These are phyloP conservation scores for Nannochloropsis oceanica DNA, from an alignment of 108 stramenopile species.

Conservation along the genomic window DNA sequence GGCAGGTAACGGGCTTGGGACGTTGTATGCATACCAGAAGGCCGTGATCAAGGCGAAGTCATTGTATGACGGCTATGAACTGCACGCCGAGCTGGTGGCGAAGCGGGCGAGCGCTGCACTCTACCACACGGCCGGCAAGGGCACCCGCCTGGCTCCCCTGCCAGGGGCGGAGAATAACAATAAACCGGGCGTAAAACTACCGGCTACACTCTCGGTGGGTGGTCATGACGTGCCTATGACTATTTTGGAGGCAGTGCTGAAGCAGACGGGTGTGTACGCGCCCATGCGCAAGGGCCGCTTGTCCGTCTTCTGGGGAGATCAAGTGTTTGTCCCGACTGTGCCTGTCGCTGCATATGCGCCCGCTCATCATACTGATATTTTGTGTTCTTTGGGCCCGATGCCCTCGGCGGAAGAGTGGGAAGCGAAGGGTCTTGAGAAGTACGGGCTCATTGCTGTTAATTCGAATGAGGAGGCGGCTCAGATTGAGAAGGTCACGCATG, in stretches of 20 bases:
- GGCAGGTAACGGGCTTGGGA: conserved; percentile 63
- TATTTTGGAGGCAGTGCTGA: conserved; percentile 88
- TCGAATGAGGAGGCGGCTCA: conserved; percentile 76
- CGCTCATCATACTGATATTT: conserved; percentile 83
- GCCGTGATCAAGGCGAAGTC: conserved; percentile 57
- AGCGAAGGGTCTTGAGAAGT: conserved; percentile 84
- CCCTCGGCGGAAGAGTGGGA: conserved; percentile 73
- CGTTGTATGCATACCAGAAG: conserved; percentile 80
- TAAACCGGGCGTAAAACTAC: conserved; percentile 82
- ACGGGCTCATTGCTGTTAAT: conserved; percentile 86
- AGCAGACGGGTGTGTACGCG: conserved; percentile 93
- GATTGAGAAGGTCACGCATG: conserved; percentile 93
- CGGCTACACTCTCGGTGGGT: conserved; percentile 3
- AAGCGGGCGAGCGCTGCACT: conserved; percentile 64
- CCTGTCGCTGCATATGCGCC: conserved; percentile 42
- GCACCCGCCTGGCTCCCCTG: conserved; percentile 88
- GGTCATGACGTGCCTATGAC: conserved; percentile 53
- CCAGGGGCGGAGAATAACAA: conserved; percentile 97
- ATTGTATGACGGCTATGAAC: conserved; percentile 24
- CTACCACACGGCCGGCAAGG: conserved; percentile 79
- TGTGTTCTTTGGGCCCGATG: conserved; percentile 83
- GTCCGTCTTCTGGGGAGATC: conserved; percentile 95
- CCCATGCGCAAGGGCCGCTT: conserved; percentile 73
- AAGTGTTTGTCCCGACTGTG: conserved; percentile 35
- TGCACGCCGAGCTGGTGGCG: conserved; percentile 37